phyloP scores from a whole-genome alignment of 306 rosid genomes.

The Acmispon strigosus region DNA sequence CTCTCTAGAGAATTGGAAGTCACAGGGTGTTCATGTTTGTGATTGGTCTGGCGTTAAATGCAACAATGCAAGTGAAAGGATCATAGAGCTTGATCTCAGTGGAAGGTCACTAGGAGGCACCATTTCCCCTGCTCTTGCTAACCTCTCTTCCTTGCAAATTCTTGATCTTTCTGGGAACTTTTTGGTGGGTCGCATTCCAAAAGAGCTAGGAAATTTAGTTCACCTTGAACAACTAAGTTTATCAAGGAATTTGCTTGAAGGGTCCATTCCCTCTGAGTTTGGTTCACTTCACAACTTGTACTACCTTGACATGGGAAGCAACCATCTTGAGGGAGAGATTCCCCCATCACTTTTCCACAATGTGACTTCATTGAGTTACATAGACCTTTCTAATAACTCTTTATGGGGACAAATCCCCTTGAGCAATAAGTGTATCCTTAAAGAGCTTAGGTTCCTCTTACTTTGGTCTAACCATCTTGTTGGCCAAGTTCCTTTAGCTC shows the following conservation, averaged over 20 bases:
- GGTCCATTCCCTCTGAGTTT: conserved; percentile 49
- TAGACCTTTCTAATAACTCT: conserved; percentile 82
- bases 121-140: conserved; percentile 62
- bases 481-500: conserved; percentile 62
- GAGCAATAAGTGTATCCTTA: conserved; percentile 44
- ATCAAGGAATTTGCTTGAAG: conserved; percentile 52
- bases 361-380: conserved; percentile 53
- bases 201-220: conserved; percentile 52
- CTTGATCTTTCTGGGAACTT: conserved; percentile 76
- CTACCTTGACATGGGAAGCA: conserved; percentile 74
- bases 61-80: conserved; percentile 46
- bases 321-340: conserved; percentile 55
- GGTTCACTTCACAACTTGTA: conserved; percentile 57
- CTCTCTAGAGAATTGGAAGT: conserved; percentile 50
- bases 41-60: conserved; percentile 73
- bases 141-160: conserved; percentile 58
- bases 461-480: conserved; percentile 79
- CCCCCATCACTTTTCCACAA: conserved; percentile 71
- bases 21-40: conserved; percentile 45
- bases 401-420: conserved; percentile 60
- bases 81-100: conserved; percentile 74
- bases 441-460: conserved; percentile 51
- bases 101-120: conserved; percentile 55
- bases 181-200: conserved; percentile 64
- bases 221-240: conserved; percentile 57